Percentiles rank a stretch among this genome's conserved stretches.
Conservation (phyloP, 257 asterid genomes). For the Thymus quinquecostatus region DNA sequence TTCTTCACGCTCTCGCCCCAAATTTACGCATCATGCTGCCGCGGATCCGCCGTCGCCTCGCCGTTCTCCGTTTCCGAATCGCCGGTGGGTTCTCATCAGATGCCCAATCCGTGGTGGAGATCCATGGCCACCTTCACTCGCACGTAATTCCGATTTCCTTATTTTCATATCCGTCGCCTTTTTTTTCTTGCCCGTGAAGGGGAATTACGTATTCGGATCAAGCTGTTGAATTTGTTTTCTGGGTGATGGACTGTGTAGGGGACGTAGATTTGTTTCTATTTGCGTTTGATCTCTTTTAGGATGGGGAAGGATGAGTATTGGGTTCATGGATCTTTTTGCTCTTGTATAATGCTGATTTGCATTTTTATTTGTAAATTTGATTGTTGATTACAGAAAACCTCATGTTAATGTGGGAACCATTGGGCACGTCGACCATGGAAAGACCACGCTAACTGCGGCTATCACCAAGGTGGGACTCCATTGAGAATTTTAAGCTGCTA, state of each 20-base stretch:
- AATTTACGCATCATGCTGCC: conserved; percentile 46
- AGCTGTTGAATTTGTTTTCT: not conserved
- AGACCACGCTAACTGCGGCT: conserved; percentile 95
- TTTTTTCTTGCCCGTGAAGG: not conserved
- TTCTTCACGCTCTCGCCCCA: conserved; percentile 40
- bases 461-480: conserved; percentile 70
- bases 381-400: conserved; percentile 66
- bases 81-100: conserved; percentile 44
- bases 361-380: conserved; percentile 10
- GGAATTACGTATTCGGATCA: not conserved
- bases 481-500: not conserved
- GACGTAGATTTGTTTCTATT: not conserved
- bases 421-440: conserved; percentile 99
- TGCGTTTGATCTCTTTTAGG: conserved; percentile 12
- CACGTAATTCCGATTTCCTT: conserved; percentile 50
- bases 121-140: conserved; percentile 98
- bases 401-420: conserved; percentile 97
- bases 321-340: not conserved
- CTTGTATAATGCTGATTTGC: conserved; percentile 7
- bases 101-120: conserved; percentile 78
- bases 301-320: not conserved
- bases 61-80: conserved; percentile 50
- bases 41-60: conserved; percentile 46
- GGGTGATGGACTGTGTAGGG: not conserved
- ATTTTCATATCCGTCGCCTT: not conserved